Evolutionary conservation across 2,329 filamentous ascomycete genomes (phyloP).

Genomic region (Ceratocystiopsis brevicomis): DNA sequence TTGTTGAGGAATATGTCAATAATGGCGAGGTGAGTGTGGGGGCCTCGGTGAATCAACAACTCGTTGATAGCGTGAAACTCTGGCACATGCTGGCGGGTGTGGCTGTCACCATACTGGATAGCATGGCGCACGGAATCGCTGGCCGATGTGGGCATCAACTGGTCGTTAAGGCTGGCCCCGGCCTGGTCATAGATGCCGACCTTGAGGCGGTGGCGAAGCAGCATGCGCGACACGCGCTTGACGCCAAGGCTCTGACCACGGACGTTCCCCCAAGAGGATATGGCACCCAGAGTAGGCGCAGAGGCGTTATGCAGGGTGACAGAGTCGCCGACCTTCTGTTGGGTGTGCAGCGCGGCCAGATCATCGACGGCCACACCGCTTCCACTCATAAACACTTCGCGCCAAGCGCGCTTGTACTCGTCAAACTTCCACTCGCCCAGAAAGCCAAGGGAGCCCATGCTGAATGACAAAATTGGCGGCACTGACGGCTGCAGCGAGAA

Average conservation of each 20-base stretch:
- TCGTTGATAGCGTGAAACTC: constrained; percentile 72
- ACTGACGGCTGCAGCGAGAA: constrained; percentile 69
- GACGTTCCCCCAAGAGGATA: constrained; percentile 49
- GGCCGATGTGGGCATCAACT: constrained; percentile 26
- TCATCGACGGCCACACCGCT: constrained; percentile 31
- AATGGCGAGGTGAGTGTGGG: constrained; percentile 74
- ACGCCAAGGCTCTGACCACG: constrained; percentile 67
- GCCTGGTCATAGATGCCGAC: constrained; percentile 64
- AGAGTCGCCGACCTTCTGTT: constrained; percentile 4
- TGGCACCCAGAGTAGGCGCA: not conserved
- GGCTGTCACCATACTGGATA: not conserved
- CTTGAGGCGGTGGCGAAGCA: constrained; percentile 71
- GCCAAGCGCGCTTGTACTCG: constrained; percentile 81
- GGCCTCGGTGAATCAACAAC: constrained; percentile 79
- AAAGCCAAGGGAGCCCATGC: constrained; percentile 91
- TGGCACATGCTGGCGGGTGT: constrained; percentile 12
- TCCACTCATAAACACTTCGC: constrained; percentile 75
- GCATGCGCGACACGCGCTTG: constrained; percentile 55
- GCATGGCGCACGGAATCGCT: not conserved
- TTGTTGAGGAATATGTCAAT: constrained; percentile 84
- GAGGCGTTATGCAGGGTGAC: too few relatives aligned
- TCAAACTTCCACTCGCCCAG: constrained; percentile 91
- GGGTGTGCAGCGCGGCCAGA: constrained; percentile 21
- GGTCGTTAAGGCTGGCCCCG: constrained; percentile 39
- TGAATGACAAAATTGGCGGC: constrained; percentile 83